Conservation (phyloP, 2,329 filamentous ascomycete species). For the Exophiala phaeomuriformis region DNA sequence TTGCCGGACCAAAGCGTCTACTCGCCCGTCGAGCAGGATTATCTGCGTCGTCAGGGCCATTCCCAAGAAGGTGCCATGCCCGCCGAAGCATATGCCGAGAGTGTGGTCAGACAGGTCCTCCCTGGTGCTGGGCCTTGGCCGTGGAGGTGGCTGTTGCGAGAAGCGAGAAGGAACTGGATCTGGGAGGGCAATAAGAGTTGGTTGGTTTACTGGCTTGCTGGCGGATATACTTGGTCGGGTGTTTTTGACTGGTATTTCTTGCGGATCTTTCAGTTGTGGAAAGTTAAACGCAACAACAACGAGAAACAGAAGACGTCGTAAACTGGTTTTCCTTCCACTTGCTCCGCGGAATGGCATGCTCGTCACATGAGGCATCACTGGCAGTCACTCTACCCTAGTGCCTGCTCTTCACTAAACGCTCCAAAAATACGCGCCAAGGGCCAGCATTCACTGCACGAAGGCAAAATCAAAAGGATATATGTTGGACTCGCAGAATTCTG, state of each 20-base stretch:
- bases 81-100: slow-evolving; percentile 19
- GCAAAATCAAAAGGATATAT: not conserved
- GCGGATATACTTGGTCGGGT: slow-evolving; percentile 18
- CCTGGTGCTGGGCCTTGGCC: slow-evolving; percentile 23
- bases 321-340: not conserved
- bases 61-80: slow-evolving; percentile 23
- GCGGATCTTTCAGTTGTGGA: slow-evolving; percentile 16
- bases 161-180: slow-evolving; percentile 23
- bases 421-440: not conserved
- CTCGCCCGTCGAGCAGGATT: slow-evolving; percentile 13
- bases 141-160: slow-evolving; percentile 22
- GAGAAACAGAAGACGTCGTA: not conserved
- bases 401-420: not conserved
- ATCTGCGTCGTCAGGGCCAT: slow-evolving; percentile 19
- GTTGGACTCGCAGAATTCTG: not conserved
- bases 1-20: slow-evolving; percentile 20
- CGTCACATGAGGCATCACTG: no score
- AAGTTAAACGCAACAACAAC: slow-evolving; percentile 6
- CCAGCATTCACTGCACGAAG: not conserved
- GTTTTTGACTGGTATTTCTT: slow-evolving; percentile 20
- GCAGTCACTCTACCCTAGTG: no score
- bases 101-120: slow-evolving; percentile 22
- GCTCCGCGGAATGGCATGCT: no score
- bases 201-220: slow-evolving; percentile 20
- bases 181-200: slow-evolving; percentile 22